Evolutionary conservation across 2,329 filamentous ascomycete species (phyloP).

Genomic region (Colletotrichum kahawae): DNA sequence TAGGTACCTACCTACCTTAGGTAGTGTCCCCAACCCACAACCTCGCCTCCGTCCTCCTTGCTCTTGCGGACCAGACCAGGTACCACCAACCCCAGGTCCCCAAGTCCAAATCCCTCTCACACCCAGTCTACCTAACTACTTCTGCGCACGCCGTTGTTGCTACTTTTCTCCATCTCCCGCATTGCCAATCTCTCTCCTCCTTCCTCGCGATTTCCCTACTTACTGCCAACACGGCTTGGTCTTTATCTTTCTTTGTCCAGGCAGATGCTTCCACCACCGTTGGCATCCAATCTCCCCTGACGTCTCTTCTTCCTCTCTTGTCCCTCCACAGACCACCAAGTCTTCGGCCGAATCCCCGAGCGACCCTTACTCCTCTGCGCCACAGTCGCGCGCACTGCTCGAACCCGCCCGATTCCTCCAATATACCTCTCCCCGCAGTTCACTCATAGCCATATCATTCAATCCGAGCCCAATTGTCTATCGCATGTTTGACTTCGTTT

Average conservation of each 20-base stretch:
- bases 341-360: slow-evolving; percentile 19
- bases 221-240: slow-evolving; percentile 13
- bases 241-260: background rate
- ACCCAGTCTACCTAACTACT: background rate
- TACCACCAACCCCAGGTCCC: slow-evolving; percentile 31
- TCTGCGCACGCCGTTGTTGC: slow-evolving; percentile 6
- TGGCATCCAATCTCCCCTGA: slow-evolving; percentile 14
- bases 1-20: no score
- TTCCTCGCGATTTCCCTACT: background rate
- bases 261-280: slow-evolving; percentile 16
- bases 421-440: background rate
- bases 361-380: slow-evolving; percentile 16
- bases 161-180: background rate
- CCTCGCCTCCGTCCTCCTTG: slow-evolving; percentile 13
- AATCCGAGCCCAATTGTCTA: slow-evolving; percentile 6
- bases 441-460: background rate
- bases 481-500: slow-evolving; percentile 9
- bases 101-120: slow-evolving; percentile 13
- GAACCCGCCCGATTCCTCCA: background rate
- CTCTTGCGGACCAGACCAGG: background rate
- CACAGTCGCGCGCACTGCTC: slow-evolving; percentile 10
- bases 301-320: background rate
- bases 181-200: background rate
- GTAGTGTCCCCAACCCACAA: slow-evolving; percentile 14
- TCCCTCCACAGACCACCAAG: slow-evolving; percentile 13